Evolutionary conservation across 306 rosid genomes (phyloP).

Genomic region (Prunus kanzakura): DNA sequence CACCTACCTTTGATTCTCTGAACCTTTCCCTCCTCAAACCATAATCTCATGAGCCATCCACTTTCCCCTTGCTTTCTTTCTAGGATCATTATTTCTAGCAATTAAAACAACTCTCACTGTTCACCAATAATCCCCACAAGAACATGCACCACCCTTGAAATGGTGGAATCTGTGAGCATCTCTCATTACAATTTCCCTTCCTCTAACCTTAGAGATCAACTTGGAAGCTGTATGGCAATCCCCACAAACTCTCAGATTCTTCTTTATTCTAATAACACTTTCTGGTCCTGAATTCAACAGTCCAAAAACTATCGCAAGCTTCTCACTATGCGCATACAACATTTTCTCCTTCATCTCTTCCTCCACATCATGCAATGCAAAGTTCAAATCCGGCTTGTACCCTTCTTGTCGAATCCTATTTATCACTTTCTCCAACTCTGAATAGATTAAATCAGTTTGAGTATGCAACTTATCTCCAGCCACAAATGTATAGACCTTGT

Average conservation of each 20-base stretch:
- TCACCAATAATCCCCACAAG: constrained; percentile 46
- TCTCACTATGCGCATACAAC: constrained; percentile 38
- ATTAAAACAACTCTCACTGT: neutral
- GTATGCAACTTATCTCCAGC: constrained; percentile 37
- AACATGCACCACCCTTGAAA: constrained; percentile 41
- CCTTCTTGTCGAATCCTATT: constrained; percentile 35
- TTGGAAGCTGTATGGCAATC: constrained; percentile 43
- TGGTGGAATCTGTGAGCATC: constrained; percentile 46
- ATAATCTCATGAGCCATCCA: no score
- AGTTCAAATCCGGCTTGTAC: constrained; percentile 35
- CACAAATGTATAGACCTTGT: constrained; percentile 41
- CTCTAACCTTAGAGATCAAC: constrained; percentile 34
- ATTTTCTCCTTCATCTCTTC: constrained; percentile 44
- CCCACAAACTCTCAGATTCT: constrained; percentile 47
- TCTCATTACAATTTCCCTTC: constrained; percentile 39
- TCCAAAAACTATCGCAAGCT: constrained; percentile 44
- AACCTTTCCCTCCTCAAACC: no score
- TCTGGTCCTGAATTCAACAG: constrained; percentile 21
- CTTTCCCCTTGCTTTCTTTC: no score
- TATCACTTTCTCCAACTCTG: constrained; percentile 35
- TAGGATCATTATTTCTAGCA: no score
- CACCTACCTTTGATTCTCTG: neutral
- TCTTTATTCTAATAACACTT: constrained; percentile 30
- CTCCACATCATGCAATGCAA: constrained; percentile 36
- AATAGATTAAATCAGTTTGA: constrained; percentile 25